Conservation (phyloP, 768 basidiomycete species). For the Podaxis sp. region DNA sequence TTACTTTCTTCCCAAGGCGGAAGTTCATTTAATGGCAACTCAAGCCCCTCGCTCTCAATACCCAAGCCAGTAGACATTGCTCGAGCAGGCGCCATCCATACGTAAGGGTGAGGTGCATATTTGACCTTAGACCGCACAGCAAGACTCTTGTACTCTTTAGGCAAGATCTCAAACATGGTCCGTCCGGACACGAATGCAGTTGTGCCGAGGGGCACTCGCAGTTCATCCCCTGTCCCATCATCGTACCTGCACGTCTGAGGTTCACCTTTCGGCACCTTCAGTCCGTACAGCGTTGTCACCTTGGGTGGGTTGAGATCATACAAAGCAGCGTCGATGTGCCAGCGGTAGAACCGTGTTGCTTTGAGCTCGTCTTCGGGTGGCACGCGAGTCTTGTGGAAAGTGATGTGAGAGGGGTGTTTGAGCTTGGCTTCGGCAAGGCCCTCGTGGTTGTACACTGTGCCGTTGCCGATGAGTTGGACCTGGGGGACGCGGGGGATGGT, state of each 20-base stretch:
- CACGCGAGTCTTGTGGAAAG: conserved; percentile 78
- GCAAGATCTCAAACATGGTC: conserved; percentile 79
- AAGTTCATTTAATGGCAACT: conserved; percentile 57
- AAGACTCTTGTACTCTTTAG: conserved; percentile 66
- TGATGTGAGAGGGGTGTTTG: conserved; percentile 80
- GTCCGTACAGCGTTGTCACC: conserved; percentile 78
- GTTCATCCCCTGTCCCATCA: conserved; percentile 80
- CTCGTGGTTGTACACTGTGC: conserved; percentile 72
- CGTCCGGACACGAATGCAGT: conserved; percentile 78
- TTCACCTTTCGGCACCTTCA: conserved; percentile 61
- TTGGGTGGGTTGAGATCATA: conserved; percentile 71
- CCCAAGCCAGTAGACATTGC: conserved; percentile 76
- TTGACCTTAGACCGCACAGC: conserved; percentile 70
- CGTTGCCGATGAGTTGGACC: conserved; percentile 89
- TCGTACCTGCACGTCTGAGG: conserved; percentile 69
- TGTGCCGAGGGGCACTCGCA: conserved; percentile 76
- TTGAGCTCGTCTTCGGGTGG: conserved; percentile 66
- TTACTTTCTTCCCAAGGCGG: conserved; percentile 75
- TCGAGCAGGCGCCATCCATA: conserved; percentile 80
- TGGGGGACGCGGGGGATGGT: conserved; percentile 82
- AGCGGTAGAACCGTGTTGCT: conserved; percentile 83
- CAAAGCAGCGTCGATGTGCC: conserved; percentile 88
- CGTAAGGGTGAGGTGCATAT: conserved; percentile 82
- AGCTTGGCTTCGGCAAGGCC: conserved; percentile 76
- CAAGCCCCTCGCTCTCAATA: conserved; percentile 70